Conservation (phyloP, 2,329 filamentous ascomycete genomes). For the Aspergillus tamarii region DNA sequence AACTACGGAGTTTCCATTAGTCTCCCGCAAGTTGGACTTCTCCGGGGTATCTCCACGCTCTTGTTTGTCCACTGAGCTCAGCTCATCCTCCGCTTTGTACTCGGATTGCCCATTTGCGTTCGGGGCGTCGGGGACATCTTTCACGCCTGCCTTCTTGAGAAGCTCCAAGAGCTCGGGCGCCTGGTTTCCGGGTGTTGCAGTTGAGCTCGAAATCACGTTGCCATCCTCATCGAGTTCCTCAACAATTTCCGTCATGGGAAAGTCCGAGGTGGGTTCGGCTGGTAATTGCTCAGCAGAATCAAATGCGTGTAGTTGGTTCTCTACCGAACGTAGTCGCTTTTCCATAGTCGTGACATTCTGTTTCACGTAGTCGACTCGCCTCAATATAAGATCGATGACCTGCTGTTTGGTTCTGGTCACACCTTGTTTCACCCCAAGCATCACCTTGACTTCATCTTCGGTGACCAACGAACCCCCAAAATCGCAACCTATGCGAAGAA, state of each 20-base stretch:
- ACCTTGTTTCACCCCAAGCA: constrained; percentile 51
- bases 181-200: constrained; percentile 68
- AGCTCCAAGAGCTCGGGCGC: constrained; percentile 71
- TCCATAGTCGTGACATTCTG: constrained; percentile 76
- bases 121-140: constrained; percentile 46
- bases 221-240: constrained; percentile 91
- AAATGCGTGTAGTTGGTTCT: constrained; percentile 67
- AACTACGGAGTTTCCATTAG: constrained; percentile 6
- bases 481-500: constrained; percentile 53
- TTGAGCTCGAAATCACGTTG: constrained; percentile 72
- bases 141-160: constrained; percentile 75
- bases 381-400: constrained; percentile 68
- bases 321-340: constrained; percentile 69
- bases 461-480: constrained; percentile 49
- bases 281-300: constrained; percentile 64
- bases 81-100: constrained; percentile 18
- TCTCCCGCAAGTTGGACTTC: constrained; percentile 5
- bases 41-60: constrained; percentile 1
- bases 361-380: constrained; percentile 85
- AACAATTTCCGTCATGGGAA: constrained; percentile 86
- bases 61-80: constrained; percentile 1
- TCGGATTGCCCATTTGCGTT: constrained; percentile 16
- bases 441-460: constrained; percentile 58
- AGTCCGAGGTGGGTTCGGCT: constrained; percentile 63
- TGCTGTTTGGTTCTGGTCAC: constrained; percentile 61